Conservation (phyloP, 805 yeast species). For the Tetrapisispora fleetii region DNA sequence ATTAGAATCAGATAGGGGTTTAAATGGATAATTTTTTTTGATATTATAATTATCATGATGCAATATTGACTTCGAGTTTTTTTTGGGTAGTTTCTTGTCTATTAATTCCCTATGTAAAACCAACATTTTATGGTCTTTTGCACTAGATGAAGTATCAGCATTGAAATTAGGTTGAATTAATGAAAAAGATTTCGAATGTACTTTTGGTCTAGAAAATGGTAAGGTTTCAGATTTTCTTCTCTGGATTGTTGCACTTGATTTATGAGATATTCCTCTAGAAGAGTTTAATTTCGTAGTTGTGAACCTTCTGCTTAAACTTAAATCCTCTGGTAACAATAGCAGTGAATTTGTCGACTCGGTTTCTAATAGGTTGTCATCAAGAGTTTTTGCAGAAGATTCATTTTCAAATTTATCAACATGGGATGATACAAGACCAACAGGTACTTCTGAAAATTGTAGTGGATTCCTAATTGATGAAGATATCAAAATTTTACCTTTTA, state of each 20-base stretch:
- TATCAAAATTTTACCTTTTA: slow-evolving; percentile 53
- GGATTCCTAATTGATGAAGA: slow-evolving; percentile 26
- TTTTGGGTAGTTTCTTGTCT: background rate
- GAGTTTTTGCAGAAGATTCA: background rate
- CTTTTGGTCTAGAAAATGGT: background rate
- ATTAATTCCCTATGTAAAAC: background rate
- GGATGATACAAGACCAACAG: slow-evolving; percentile 7
- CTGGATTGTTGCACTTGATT: background rate
- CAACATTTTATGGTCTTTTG: background rate
- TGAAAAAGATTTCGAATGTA: slow-evolving; percentile 1
- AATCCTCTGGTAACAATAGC: slow-evolving; percentile 12
- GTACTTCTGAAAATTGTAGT: slow-evolving; percentile 19
- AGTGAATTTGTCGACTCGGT: slow-evolving; percentile 15
- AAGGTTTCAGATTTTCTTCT: slow-evolving; percentile 4
- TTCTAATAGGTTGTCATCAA: slow-evolving; percentile 21
- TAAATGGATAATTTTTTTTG: background rate
- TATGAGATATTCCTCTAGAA: background rate
- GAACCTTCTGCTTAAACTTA: slow-evolving; percentile 6
- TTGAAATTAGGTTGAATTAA: background rate
- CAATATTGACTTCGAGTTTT: background rate
- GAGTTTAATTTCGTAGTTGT: slow-evolving; percentile 4
- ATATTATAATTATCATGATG: background rate
- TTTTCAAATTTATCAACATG: slow-evolving; percentile 3
- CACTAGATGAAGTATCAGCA: background rate
- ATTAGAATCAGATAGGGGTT: background rate